phyloP scores from a whole-genome alignment of 2,329 filamentous ascomycete genomes.

The Orbilia ellipsospora region DNA sequence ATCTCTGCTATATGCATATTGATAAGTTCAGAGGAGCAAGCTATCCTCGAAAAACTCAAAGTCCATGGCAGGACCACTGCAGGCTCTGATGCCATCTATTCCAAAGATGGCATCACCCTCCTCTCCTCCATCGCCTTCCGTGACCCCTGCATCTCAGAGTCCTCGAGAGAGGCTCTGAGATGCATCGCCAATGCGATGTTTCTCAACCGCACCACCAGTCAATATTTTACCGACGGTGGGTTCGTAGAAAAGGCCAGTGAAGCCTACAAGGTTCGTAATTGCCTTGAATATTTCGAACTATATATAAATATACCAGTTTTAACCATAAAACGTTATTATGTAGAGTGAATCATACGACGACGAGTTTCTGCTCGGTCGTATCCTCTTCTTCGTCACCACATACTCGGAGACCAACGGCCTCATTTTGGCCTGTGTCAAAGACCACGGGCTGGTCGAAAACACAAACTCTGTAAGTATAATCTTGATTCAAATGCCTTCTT shows the following conservation, averaged over 20 bases:
- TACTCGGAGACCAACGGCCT: conserved; percentile 72
- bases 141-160: conserved; percentile 66
- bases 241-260: conserved; percentile 75
- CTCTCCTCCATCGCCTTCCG: conserved; percentile 78
- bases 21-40: conserved; percentile 17
- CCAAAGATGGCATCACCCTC: conserved; percentile 77
- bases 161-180: conserved; percentile 79
- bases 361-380: conserved; percentile 83
- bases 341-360: conserved; percentile 79
- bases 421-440: conserved; percentile 72
- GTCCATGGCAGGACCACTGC: conserved; percentile 77
- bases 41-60: conserved; percentile 76
- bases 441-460: conserved; percentile 74
- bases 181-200: conserved; percentile 88
- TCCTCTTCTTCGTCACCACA: conserved; percentile 84
- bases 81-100: conserved; percentile 84
- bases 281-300: neutral
- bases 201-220: conserved; percentile 74
- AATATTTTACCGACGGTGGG: conserved; percentile 77
- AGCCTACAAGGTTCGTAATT: conserved; percentile 69
- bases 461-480: conserved; percentile 67
- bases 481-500: conserved; percentile 22
- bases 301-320: neutral
- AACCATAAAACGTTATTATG: neutral
- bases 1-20: no score